phyloP scores from a whole-genome alignment of 176 grass and related monocot species.

The Musa acuminata region DNA sequence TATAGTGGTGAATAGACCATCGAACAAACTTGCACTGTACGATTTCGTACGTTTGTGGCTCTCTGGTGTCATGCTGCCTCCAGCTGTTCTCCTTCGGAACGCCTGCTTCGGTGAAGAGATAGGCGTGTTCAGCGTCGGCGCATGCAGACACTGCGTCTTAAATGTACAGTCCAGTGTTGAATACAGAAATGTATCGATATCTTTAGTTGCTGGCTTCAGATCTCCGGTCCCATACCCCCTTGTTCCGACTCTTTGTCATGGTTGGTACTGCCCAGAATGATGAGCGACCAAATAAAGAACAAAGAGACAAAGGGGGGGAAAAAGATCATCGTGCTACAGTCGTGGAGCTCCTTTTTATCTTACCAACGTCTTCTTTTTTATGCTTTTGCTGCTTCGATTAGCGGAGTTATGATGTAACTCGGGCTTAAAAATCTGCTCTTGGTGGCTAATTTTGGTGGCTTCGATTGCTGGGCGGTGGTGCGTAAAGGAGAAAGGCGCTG shows the following conservation, averaged over 20 bases:
- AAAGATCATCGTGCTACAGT: background rate
- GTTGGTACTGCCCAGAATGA: background rate
- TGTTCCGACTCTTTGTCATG: background rate
- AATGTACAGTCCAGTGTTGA: background rate
- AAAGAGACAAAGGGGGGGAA: background rate
- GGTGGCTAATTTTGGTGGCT: background rate
- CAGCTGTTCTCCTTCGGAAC: constrained; percentile 1
- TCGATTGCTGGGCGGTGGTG: background rate
- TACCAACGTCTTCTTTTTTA: background rate
- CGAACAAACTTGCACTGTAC: background rate
- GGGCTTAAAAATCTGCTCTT: background rate
- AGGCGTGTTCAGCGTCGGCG: background rate
- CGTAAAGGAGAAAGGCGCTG: constrained; percentile 62
- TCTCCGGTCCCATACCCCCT: background rate
- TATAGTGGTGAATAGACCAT: too few relatives aligned
- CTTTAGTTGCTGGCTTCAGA: too few relatives aligned
- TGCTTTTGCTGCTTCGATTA: background rate
- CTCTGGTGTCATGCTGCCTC: background rate
- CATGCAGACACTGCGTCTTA: background rate
- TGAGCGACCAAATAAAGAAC: background rate
- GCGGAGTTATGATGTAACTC: background rate
- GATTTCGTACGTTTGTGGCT: background rate
- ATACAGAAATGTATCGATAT: too few relatives aligned
- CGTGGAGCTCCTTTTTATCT: background rate
- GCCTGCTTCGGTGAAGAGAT: background rate